Evolutionary conservation across 2,329 filamentous ascomycete species (phyloP).

Genomic region (Arthroderma uncinatum): DNA sequence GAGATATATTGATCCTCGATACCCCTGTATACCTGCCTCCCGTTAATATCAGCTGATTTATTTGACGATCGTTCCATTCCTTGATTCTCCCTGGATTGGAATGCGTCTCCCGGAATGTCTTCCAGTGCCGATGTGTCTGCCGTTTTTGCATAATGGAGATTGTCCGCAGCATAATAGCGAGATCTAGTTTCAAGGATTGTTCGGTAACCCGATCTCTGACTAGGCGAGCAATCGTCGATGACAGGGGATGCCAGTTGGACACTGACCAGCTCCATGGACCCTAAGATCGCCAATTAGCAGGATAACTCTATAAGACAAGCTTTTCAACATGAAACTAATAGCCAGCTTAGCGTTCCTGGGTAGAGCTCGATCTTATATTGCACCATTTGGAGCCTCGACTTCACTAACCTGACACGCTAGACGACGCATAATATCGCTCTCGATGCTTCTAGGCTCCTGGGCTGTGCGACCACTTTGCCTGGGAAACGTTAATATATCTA

Average conservation of each 20-base stretch:
- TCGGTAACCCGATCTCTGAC: not conserved
- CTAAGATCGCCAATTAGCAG: conserved; percentile 1
- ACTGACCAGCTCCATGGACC: not conserved
- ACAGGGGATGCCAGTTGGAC: not conserved
- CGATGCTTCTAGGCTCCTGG: not conserved
- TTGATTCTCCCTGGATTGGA: not conserved
- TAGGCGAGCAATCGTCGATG: not conserved
- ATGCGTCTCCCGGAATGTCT: not conserved
- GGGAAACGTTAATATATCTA: not conserved
- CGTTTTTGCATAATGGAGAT: not conserved
- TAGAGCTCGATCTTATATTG: not conserved
- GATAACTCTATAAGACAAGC: not conserved
- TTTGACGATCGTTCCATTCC: not conserved
- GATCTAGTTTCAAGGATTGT: not conserved
- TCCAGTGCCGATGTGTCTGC: not conserved
- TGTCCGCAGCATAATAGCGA: not conserved
- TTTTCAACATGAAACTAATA: not conserved
- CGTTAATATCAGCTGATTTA: not conserved
- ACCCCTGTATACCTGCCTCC: not conserved
- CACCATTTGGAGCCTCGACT: not conserved
- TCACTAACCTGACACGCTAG: not conserved
- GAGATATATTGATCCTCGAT: not conserved
- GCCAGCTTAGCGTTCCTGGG: not conserved
- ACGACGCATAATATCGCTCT: not conserved
- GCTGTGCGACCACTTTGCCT: not conserved